Percentiles rank a stretch among this genome's conserved stretches.
phyloP scores from a whole-genome alignment of 2,329 filamentous ascomycete species.

The Fusarium torreyae region DNA sequence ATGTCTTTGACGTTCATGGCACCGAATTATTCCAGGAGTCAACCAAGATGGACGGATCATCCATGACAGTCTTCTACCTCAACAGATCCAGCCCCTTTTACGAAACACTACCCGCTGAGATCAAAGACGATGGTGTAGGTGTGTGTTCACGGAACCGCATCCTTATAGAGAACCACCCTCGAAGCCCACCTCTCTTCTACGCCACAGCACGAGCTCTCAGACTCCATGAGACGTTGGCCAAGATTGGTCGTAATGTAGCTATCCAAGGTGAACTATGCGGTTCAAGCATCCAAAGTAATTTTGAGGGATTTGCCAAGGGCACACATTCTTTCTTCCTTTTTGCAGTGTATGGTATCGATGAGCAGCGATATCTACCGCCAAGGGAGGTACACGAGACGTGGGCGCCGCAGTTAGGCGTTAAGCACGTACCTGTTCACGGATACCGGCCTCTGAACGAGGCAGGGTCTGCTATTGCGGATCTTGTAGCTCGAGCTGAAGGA shows the following conservation, averaged over 20 bases:
- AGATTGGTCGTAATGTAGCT: constrained; percentile 37
- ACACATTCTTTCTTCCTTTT: constrained; percentile 55
- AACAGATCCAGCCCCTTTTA: constrained; percentile 38
- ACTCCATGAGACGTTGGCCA: constrained; percentile 27
- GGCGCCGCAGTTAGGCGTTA: constrained; percentile 47
- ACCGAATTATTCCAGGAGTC: constrained; percentile 55
- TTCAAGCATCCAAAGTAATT: constrained; percentile 44
- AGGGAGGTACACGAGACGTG: constrained; percentile 48
- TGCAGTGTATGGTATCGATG: constrained; percentile 53
- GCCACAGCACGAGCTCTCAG: constrained; percentile 15
- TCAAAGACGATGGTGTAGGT: constrained; percentile 24
- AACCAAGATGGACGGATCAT: constrained; percentile 58
- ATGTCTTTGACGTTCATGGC: constrained; percentile 33
- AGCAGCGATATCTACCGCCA: constrained; percentile 49
- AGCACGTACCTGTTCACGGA: constrained; percentile 53
- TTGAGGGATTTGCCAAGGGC: constrained; percentile 40
- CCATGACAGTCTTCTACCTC: constrained; percentile 58
- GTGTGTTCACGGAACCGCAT: constrained; percentile 46
- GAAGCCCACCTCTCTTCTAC: constrained; percentile 39
- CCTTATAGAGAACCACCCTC: constrained; percentile 31
- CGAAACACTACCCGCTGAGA: constrained; percentile 31
- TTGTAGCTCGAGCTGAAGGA: constrained; percentile 43
- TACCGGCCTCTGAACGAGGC: constrained; percentile 35
- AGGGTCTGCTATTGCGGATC: constrained; percentile 27
- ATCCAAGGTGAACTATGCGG: constrained; percentile 49